Evolutionary conservation across 257 asterid species (phyloP), one percentile per base, ranked within the genome.

Genomic region (Parsonsia alboflavescens): DNA sequence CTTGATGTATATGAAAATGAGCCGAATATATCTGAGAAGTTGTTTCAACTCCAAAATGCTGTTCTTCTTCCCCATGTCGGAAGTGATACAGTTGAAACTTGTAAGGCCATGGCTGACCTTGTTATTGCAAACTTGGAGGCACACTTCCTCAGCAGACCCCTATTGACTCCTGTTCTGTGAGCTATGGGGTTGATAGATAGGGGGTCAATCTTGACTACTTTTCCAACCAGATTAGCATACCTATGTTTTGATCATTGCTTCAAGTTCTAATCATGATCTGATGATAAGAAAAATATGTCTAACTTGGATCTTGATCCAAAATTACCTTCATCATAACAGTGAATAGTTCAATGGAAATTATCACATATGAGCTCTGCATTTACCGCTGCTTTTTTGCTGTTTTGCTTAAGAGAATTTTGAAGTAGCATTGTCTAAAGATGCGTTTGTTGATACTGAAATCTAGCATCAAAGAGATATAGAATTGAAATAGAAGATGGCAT

Each of bases 1-100:
- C 84, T 93, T 15, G 98, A 93, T 80, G 97, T 93, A 72, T 89
- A 80, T 39, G 95, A 93, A 66, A 87, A 84, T 59, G 98, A 93
- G 69, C 98, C 98, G 24, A 70, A 84, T 17, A 96, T 89, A 2
- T 96, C 97, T 0, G 91, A 85, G 78, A 30, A 46, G 41, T 79
- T 91, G 58, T 69, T 78, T 70, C 79, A 79, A 44, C 90, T 89
- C 36, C 86, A 87, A 45, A 91, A 87, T 72, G 92, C 86, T 7
- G 92, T 89, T 66, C 85, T 91, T 76, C 82, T 88, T 22, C 85
- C 93, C 54, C 97, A 89, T 36, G 85, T 73, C 8, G 93, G 83
- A 71, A 83, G 84, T 58, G 74, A 83, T 75, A 89, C 96, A 0
- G 68, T 81, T 59, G 94, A 89, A 80, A 89, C 96, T 19, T 83